Evolutionary conservation across 345 rosid genomes (phyloP).

Genomic region (Erysimum cheiranthoides): DNA sequence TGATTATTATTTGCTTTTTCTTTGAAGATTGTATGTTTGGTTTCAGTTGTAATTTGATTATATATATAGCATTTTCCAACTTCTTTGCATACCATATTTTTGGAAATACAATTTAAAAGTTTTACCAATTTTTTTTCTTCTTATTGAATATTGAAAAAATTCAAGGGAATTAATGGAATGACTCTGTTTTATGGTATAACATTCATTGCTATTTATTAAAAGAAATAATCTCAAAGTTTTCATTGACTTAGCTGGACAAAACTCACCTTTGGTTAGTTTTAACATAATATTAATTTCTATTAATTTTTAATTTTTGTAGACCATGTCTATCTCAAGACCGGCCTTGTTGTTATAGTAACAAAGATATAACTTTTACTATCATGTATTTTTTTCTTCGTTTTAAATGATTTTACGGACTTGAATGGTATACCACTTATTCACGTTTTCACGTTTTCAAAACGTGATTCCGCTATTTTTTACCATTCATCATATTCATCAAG

Average conservation of each 20-base stretch:
- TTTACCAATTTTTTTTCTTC: not conserved
- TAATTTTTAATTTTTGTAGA: not conserved
- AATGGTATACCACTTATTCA: no score
- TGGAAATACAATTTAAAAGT: not conserved
- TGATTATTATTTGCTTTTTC: not conserved
- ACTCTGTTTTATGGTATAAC: not conserved
- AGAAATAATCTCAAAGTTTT: not conserved
- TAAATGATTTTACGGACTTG: no score
- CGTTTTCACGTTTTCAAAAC: no score
- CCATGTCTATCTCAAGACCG: not conserved
- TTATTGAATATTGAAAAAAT: not conserved
- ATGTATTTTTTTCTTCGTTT: not conserved
- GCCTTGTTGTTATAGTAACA: not conserved
- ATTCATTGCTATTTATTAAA: not conserved
- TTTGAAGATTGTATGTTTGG: constrained; percentile 13
- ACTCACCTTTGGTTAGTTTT: not conserved
- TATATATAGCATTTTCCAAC: not conserved
- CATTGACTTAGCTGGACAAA: not conserved
- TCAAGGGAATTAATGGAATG: not conserved
- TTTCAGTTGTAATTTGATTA: constrained; percentile 11
- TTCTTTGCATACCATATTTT: constrained; percentile 4
- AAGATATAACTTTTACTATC: not conserved
- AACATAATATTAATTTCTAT: not conserved
- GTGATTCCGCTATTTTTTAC: no score
- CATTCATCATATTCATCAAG: no score